phyloP scores from a whole-genome alignment of 805 yeast genomes.

The Wickerhamomyces alni region DNA sequence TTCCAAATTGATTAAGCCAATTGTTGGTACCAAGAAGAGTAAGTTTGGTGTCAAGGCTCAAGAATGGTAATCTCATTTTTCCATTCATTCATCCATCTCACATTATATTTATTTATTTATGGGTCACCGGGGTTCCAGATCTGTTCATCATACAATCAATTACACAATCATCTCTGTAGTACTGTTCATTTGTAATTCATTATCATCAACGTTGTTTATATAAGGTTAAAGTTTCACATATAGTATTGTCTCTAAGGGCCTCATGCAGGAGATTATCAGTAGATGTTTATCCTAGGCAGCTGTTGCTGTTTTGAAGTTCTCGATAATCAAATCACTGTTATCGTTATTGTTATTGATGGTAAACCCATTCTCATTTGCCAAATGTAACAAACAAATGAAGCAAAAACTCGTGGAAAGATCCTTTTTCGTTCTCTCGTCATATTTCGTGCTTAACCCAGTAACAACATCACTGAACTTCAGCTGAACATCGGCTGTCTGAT shows the following conservation, averaged over 20 bases:
- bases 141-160: too few relatives aligned
- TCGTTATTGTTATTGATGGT: slow-evolving; percentile 37
- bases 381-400: slow-evolving; percentile 75
- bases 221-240: too few relatives aligned
- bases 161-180: too few relatives aligned
- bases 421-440: slow-evolving; percentile 46
- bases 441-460: slow-evolving; percentile 41
- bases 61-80: slow-evolving; percentile 50
- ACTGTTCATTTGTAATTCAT: too few relatives aligned
- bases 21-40: slow-evolving; percentile 62
- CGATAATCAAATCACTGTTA: slow-evolving; percentile 18
- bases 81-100: not conserved
- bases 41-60: slow-evolving; percentile 61
- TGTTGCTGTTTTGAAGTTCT: not conserved
- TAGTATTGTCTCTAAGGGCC: too few relatives aligned
- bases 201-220: too few relatives aligned
- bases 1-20: slow-evolving; percentile 59
- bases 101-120: not conserved
- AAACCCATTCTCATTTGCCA: slow-evolving; percentile 83
- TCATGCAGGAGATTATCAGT: too few relatives aligned
- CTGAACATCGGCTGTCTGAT: slow-evolving; percentile 1
- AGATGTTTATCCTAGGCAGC: too few relatives aligned
- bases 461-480: slow-evolving; percentile 42
- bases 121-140: not conserved
- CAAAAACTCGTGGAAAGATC: slow-evolving; percentile 83